phyloP scores from a whole-genome alignment of 2,329 filamentous ascomycete species.

The Dactylellina sp. region DNA sequence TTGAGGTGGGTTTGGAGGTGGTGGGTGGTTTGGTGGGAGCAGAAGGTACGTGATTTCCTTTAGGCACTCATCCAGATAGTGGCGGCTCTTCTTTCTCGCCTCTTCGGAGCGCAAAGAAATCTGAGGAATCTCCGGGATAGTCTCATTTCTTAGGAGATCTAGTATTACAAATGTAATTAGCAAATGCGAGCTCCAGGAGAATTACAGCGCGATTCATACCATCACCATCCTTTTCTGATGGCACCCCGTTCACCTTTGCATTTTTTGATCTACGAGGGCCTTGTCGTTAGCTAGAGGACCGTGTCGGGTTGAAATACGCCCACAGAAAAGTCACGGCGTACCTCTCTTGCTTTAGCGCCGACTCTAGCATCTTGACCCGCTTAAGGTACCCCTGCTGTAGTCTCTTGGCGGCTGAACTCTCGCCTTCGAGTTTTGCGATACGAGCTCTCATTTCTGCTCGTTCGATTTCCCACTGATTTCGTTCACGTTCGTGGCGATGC shows the following conservation, averaged over 20 bases:
- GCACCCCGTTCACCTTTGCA: slow-evolving; percentile 36
- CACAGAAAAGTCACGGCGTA: background rate
- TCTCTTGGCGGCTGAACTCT: slow-evolving; percentile 76
- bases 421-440: slow-evolving; percentile 93
- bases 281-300: background rate
- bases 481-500: slow-evolving; percentile 96
- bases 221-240: slow-evolving; percentile 34
- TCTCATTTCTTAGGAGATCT: slow-evolving; percentile 34
- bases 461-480: slow-evolving; percentile 99
- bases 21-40: slow-evolving; percentile 73
- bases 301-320: slow-evolving; percentile 2
- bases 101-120: slow-evolving; percentile 51
- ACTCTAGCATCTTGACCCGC: slow-evolving; percentile 63
- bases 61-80: slow-evolving; percentile 73
- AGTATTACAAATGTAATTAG: slow-evolving; percentile 8
- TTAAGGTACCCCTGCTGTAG: slow-evolving; percentile 61
- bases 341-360: slow-evolving; percentile 62
- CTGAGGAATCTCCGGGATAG: slow-evolving; percentile 41
- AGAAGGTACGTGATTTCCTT: slow-evolving; percentile 77
- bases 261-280: slow-evolving; percentile 36
- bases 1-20: slow-evolving; percentile 67
- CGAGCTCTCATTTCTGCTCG: slow-evolving; percentile 98
- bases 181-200: background rate
- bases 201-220: slow-evolving; percentile 10
- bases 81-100: slow-evolving; percentile 67